Evolutionary conservation across 2,329 filamentous ascomycete genomes (phyloP).

Genomic region (Fusarium nematophilum): DNA sequence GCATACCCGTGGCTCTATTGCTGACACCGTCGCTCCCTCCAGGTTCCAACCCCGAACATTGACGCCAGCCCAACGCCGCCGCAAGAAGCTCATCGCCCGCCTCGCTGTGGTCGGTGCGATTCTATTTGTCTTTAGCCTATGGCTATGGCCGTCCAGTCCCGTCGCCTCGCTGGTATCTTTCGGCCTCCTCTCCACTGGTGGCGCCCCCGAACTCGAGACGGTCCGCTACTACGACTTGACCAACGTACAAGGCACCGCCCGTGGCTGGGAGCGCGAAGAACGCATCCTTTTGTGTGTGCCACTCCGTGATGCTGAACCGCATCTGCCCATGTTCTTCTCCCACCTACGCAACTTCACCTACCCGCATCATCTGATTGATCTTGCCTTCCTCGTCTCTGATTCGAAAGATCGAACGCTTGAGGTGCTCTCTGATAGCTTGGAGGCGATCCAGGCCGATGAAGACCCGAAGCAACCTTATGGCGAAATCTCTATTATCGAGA

Average conservation of each 20-base stretch:
- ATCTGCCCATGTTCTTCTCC: constrained; percentile 98
- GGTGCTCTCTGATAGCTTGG: constrained; percentile 79
- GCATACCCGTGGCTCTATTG: constrained; percentile 3
- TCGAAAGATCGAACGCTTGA: constrained; percentile 91
- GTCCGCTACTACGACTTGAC: constrained; percentile 97
- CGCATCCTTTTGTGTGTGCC: constrained; percentile 95
- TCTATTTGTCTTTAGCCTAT: constrained; percentile 75
- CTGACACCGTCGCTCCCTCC: constrained; percentile 21
- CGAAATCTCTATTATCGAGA: constrained; percentile 97
- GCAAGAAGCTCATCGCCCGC: constrained; percentile 78
- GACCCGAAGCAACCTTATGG: constrained; percentile 88
- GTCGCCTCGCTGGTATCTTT: constrained; percentile 73
- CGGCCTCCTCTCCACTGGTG: constrained; percentile 73
- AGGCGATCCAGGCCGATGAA: constrained; percentile 81
- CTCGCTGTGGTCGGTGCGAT: constrained; percentile 69
- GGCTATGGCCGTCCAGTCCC: constrained; percentile 77
- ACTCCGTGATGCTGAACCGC: constrained; percentile 89
- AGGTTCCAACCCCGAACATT: constrained; percentile 84
- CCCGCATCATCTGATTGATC: constrained; percentile 93
- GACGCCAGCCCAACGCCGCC: constrained; percentile 75
- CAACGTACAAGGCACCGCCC: constrained; percentile 89
- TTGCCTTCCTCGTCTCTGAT: constrained; percentile 96
- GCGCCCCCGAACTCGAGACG: constrained; percentile 87
- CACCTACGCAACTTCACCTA: constrained; percentile 97
- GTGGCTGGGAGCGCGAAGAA: constrained; percentile 96